These are phyloP conservation scores for Leavenworthia alabamica DNA, from an alignment of 345 rosid species.

Conservation along the genomic window DNA sequence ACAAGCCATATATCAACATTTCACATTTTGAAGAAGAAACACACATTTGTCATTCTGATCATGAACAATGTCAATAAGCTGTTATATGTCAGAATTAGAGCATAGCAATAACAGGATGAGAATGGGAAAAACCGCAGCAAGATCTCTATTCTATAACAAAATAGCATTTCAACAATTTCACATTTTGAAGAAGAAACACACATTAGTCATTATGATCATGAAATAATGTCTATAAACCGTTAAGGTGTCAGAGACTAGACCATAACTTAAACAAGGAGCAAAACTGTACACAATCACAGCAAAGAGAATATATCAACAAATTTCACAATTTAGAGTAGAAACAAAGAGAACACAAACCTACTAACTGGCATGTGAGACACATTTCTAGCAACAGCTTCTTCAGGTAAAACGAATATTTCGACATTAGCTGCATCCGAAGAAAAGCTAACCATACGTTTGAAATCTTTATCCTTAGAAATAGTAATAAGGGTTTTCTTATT, in stretches of 20 bases:
- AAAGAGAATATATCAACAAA: neutral
- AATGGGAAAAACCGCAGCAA: neutral
- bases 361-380: conserved; percentile 64
- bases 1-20: neutral
- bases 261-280: neutral
- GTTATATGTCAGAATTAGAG: neutral
- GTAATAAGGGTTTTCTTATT: conserved; percentile 79
- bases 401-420: conserved; percentile 56
- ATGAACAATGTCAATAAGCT: neutral
- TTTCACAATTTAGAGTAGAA: neutral
- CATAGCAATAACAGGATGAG: neutral
- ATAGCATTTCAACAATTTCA: neutral
- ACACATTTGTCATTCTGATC: conserved; percentile 4
- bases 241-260: neutral
- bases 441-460: conserved; percentile 73
- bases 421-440: conserved; percentile 52
- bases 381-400: conserved; percentile 55
- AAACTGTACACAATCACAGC: neutral
- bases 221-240: neutral
- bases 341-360: conserved; percentile 40
- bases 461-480: conserved; percentile 81
- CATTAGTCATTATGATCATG: neutral
- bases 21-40: neutral
- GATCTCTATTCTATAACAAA: neutral
- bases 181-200: too few species aligned